Base-by-base conservation (phyloP, 2,329 filamentous ascomycete species). In the Metarhizium anisopliae region DNA sequence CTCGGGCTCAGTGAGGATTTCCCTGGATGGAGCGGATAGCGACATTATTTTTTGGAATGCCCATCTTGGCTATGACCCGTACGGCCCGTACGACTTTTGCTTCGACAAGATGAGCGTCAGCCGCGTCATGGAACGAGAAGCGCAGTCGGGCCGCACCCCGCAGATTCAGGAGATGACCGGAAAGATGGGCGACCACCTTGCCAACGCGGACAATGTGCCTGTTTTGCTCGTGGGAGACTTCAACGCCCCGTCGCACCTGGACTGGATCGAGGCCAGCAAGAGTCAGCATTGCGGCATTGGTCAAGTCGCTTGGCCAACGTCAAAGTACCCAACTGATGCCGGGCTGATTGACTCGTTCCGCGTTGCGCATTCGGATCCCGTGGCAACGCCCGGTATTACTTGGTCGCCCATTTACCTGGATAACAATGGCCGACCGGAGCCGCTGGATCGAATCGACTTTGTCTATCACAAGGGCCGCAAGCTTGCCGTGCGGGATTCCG, bases 31-130 rank as follows among this genome's bases (percentile, higher is more conserved):
- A 3, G 52, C 60, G 1, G 56, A 57, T 10, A 60, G 32, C 50
- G 36, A 52, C 29, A 58, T 72, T 54, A 67, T 68, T 59, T 58
- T 73, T 42, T 72, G 66, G 61, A 66, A 64, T 30, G 63, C 64
- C 47, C 72, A 74, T 52, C 55, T 73, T 13, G 70, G 66, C 2
- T 69, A 68, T 51, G 59, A 62, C 16, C 72, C 72, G 0, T 74
- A 74, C 47, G 72, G 72, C 0, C 72, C 72, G 2, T 74, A 74
- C 56, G 72, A 73, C 51, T 70, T 71, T 51, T 74, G 72, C 62
- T 73, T 68, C 51, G 61, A 68, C 36, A 59, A 65, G 16, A 68
- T 68, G 64, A 61, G 60, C 6, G 57, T 64, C 2, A 65, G 68
- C 2, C 54, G 61, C 36, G 67, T 73, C 1, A 55, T 72, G 1